These are phyloP conservation scores for Adiantum capillusveneris DNA, from an alignment of 75 land plant genomes.

Conservation along the genomic window DNA sequence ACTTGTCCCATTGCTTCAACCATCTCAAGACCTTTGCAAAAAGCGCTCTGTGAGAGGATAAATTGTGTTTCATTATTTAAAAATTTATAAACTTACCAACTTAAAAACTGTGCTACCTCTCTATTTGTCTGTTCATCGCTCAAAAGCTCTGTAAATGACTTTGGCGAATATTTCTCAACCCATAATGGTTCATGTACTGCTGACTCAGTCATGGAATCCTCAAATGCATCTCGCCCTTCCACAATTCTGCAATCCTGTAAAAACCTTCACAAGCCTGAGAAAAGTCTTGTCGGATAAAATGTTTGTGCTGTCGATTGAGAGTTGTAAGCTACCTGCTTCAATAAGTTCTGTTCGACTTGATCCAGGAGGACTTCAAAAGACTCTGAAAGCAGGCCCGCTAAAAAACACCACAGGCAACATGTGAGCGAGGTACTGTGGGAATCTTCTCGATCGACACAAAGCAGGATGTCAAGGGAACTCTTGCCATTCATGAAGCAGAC, in stretches of 20 bases:
- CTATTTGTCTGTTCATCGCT: constrained; percentile 98
- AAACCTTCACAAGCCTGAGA: no score
- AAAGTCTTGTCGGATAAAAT: no score
- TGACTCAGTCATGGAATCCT: constrained; percentile 4
- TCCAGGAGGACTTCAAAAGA: constrained; percentile 51
- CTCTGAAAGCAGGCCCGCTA: constrained; percentile 52
- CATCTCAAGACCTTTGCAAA: constrained; percentile 74
- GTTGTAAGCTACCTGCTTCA: constrained; percentile 65
- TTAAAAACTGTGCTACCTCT: constrained; percentile 60
- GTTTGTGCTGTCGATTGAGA: no score
- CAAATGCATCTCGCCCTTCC: constrained; percentile 17
- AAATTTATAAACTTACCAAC: no score
- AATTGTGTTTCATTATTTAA: not conserved
- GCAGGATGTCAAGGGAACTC: no score
- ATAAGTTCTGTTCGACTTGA: constrained; percentile 52
- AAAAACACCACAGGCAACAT: constrained; percentile 5
- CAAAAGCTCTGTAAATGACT: constrained; percentile 90
- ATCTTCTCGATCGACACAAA: no score
- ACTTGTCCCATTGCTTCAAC: constrained; percentile 95
- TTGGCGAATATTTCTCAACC: constrained; percentile 98
- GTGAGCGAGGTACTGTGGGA: no score
- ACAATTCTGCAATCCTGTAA: constrained; percentile 48
- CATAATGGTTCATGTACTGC: constrained; percentile 62
- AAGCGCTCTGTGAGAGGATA: not conserved
- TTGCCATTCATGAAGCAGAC: no score